Evolutionary conservation across 2,329 filamentous ascomycete genomes (phyloP).

Genomic region (Coleophoma crateriformis): DNA sequence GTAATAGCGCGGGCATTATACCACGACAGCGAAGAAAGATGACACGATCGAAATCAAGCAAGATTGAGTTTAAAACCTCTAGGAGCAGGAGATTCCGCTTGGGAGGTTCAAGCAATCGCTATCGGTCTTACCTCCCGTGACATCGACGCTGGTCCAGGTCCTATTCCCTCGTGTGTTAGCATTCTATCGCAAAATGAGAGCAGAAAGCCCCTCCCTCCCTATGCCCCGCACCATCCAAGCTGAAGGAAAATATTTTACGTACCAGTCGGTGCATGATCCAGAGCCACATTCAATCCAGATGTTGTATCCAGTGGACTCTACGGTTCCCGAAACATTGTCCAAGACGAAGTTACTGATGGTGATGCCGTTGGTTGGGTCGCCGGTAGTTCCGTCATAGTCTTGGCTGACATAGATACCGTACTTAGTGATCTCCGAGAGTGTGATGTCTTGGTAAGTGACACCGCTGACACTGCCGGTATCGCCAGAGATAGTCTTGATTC

Average conservation of each 20-base stretch:
- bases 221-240: no score
- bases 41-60: no score
- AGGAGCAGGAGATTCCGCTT: conserved; percentile 4
- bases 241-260: no score
- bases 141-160: conserved; percentile 37
- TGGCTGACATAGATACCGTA: conserved; percentile 51
- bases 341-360: conserved; percentile 43
- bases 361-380: conserved; percentile 38
- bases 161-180: no score
- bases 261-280: conserved; percentile 20
- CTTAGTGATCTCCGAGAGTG: conserved; percentile 39
- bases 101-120: conserved; percentile 34
- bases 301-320: conserved; percentile 28
- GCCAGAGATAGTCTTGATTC: conserved; percentile 49
- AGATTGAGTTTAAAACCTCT: not conserved
- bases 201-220: no score
- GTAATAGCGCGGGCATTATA: no score
- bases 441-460: conserved; percentile 46
- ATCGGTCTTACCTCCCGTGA: conserved; percentile 44
- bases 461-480: conserved; percentile 44
- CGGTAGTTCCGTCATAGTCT: conserved; percentile 39
- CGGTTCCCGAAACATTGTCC: conserved; percentile 32
- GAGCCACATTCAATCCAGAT: conserved; percentile 47
- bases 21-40: no score
- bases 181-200: no score